Base-by-base conservation (phyloP, 345 rosid species). In the Populus davidiana region DNA sequence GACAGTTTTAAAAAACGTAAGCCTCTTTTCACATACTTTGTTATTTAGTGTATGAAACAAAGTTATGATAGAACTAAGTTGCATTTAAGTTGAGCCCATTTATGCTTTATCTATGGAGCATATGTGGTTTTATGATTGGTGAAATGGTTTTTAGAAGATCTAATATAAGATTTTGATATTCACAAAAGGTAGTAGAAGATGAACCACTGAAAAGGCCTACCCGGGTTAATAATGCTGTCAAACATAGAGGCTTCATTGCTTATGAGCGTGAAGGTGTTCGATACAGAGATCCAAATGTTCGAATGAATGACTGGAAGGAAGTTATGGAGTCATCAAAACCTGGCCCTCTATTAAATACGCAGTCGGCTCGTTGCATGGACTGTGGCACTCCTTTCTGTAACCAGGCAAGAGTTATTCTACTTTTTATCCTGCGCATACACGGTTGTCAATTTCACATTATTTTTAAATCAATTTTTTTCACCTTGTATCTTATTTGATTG, bases 351-450 rank as follows among this genome's bases (percentile, higher is more conserved):
- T 80, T 92, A 36, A 96, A 86, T 65, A 96, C 99, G 4, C 99
- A 96, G 80, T 89, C 99, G 23, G 98, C 99, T 62, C 97, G 99
- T 72, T 96, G 99, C 87, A 96, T 96, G 99, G 99, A 94, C 79
- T 96, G 99, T 82, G 99, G 99, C 49, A 96, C 99, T 75, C 99
- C 99, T 69, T 96, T 94, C 88, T 96, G 99, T 86, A 98, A 96
- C 78, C 99, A 96, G 96, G 99, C 88, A 78, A 74, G 75, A 25
- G 27, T 50, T 38, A n/a, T 16, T 67, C 31, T 31, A 44, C 18
- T 8, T 67, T 31, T 21, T 36, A 21, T 25, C 20, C 23, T 20
- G 33, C 18, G 20, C 43, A 69, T 21, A 16, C 14, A 21, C 1
- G 21, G 23, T 5, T 35, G 38, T 0, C 44, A 6, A 9, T 65